Conservation (phyloP, 352 stramenopile species). For the Phytophthora colocasiae region DNA sequence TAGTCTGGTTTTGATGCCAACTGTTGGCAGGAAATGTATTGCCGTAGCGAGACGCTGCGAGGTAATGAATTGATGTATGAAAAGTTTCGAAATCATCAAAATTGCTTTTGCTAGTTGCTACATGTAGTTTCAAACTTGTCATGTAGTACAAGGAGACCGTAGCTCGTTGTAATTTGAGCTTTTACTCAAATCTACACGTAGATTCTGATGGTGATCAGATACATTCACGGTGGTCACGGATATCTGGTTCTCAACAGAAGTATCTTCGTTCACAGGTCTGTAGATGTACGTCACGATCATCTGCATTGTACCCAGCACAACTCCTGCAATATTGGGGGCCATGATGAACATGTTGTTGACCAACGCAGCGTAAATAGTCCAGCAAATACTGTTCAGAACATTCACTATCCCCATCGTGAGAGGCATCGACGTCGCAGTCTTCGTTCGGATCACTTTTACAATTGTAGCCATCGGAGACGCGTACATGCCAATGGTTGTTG, state of each 20-base stretch:
- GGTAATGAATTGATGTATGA: conserved; percentile 20
- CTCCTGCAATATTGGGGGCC: conserved; percentile 35
- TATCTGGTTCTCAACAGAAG: too few species aligned
- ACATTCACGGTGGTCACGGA: too few species aligned
- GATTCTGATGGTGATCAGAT: too few species aligned
- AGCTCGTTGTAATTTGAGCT: conserved; percentile 2
- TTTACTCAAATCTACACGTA: neutral
- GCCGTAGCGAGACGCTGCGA: conserved; percentile 13
- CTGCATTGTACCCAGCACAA: conserved; percentile 23
- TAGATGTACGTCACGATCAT: conserved; percentile 28
- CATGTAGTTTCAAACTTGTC: too few species aligned
- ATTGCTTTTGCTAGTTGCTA: too few species aligned
- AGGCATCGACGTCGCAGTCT: conserved; percentile 52
- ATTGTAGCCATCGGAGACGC: conserved; percentile 51
- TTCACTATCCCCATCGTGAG: conserved; percentile 53
- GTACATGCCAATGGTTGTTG: conserved; percentile 47
- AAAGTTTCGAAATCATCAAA: conserved; percentile 11
- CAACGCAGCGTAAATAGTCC: conserved; percentile 44
- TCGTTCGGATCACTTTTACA: conserved; percentile 40
- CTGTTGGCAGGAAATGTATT: conserved; percentile 2
- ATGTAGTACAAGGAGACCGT: neutral
- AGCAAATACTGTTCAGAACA: conserved; percentile 50
- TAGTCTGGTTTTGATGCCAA: neutral
- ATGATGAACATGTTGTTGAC: conserved; percentile 38
- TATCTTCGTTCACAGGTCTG: neutral